Conservation (phyloP, 2,329 filamentous ascomycete genomes). For the Pseudogymnoascus sp. region DNA sequence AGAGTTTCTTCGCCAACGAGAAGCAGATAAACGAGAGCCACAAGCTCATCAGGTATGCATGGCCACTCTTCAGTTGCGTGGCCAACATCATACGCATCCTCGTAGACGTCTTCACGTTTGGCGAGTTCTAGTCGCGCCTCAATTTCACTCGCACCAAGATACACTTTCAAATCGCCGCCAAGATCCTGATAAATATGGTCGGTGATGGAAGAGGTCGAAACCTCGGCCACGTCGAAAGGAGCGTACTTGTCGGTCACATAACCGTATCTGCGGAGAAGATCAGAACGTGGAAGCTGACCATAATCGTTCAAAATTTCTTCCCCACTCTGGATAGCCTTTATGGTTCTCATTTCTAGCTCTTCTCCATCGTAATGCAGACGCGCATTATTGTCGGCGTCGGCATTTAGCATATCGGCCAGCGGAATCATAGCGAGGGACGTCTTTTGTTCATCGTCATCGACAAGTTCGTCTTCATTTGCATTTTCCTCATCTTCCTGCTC, state of each 20-base stretch:
- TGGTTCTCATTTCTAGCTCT: conserved; percentile 52
- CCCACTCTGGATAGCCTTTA: conserved; percentile 45
- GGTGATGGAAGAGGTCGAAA: conserved; percentile 42
- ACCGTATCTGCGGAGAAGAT: conserved; percentile 58
- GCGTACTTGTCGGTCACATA: conserved; percentile 58
- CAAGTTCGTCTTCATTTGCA: conserved; percentile 35
- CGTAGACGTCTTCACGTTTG: conserved; percentile 48
- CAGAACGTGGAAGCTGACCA: conserved; percentile 56
- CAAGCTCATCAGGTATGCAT: conserved; percentile 28
- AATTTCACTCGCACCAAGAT: conserved; percentile 21
- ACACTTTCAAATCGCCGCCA: conserved; percentile 23
- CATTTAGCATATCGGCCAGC: conserved; percentile 62
- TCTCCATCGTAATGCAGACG: conserved; percentile 29
- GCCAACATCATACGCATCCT: conserved; percentile 52
- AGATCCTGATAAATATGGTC: conserved; percentile 13
- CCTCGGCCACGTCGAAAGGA: conserved; percentile 56
- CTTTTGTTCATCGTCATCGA: conserved; percentile 38
- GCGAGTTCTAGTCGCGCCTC: conserved; percentile 33
- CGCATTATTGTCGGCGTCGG: conserved; percentile 60
- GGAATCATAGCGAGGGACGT: conserved; percentile 56
- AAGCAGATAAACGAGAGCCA: conserved; percentile 36
- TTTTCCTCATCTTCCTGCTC: conserved; percentile 35
- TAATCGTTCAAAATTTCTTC: conserved; percentile 64
- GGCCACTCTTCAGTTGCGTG: conserved; percentile 22
- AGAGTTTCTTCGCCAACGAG: conserved; percentile 33